phyloP scores from a whole-genome alignment of 768 basidiomycete genomes.

The Russula virescens region DNA sequence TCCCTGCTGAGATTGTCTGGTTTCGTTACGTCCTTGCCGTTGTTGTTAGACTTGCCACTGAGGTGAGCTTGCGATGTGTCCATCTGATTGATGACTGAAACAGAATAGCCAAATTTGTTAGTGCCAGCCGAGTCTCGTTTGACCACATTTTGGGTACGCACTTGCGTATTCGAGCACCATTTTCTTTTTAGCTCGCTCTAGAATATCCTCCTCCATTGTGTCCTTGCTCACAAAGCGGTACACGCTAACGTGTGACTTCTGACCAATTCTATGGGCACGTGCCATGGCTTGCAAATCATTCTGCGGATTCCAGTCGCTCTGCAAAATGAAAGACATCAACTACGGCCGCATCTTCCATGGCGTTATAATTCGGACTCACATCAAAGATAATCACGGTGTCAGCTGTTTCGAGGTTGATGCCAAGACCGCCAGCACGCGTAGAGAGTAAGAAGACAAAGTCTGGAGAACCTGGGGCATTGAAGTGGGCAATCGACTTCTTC shows the following conservation, averaged over 20 bases:
- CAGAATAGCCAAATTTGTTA: not conserved
- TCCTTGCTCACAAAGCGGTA: slow-evolving; percentile 99
- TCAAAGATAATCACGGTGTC: slow-evolving; percentile 99
- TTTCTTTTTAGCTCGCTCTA: slow-evolving; percentile 97
- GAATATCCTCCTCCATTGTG: slow-evolving; percentile 98
- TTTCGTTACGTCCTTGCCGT: slow-evolving; percentile 60
- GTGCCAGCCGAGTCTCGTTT: not conserved
- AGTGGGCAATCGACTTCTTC: slow-evolving; percentile 95
- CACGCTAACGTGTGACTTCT: slow-evolving; percentile 97
- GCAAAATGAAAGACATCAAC: slow-evolving; percentile 24
- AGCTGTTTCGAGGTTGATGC: slow-evolving; percentile 98
- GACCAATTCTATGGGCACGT: slow-evolving; percentile 96
- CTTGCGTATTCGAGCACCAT: slow-evolving; percentile 99
- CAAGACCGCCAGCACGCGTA: slow-evolving; percentile 94
- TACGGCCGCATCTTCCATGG: slow-evolving; percentile 19
- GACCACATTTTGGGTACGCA: slow-evolving; percentile 41
- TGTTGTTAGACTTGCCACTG: slow-evolving; percentile 59
- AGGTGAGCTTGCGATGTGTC: slow-evolving; percentile 97
- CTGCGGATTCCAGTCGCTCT: slow-evolving; percentile 99
- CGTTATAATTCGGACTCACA: slow-evolving; percentile 43
- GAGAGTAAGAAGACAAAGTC: slow-evolving; percentile 97
- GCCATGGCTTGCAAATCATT: slow-evolving; percentile 99
- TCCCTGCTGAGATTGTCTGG: slow-evolving; percentile 89
- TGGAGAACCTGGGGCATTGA: slow-evolving; percentile 86
- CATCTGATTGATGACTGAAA: slow-evolving; percentile 97